These are phyloP conservation scores for Metarhizium brunneum DNA, from an alignment of 2,329 filamentous ascomycete species.

Conservation along the genomic window DNA sequence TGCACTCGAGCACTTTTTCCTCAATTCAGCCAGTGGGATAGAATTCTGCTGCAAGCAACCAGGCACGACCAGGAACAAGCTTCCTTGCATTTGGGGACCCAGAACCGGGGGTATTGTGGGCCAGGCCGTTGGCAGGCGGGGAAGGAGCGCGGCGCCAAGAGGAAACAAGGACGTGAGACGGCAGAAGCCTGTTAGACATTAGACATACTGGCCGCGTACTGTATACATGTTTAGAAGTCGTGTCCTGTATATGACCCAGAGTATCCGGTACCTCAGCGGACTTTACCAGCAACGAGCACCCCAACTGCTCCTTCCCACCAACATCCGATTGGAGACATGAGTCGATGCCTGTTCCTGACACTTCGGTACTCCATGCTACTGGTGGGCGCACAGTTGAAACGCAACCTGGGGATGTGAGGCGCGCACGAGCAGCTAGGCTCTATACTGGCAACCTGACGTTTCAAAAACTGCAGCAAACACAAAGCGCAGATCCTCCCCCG, in stretches of 20 bases:
- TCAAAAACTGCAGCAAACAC: background rate
- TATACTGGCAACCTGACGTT: background rate
- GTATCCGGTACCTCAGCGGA: too few relatives aligned
- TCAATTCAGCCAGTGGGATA: background rate
- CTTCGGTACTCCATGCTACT: background rate
- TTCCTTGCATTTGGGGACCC: background rate
- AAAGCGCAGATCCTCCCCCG: background rate
- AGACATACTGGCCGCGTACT: too few relatives aligned
- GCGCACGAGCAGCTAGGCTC: background rate
- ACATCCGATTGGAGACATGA: background rate
- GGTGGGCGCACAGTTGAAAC: background rate
- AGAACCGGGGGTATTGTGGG: background rate
- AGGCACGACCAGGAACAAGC: slow-evolving; percentile 1
- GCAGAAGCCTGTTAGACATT: background rate
- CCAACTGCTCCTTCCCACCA: too few relatives aligned
- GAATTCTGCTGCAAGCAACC: background rate
- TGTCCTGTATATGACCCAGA: too few relatives aligned
- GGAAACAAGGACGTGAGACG: background rate
- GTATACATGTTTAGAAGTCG: too few relatives aligned
- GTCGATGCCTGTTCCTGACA: background rate
- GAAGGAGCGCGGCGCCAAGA: background rate
- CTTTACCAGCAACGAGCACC: too few relatives aligned
- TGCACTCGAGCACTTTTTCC: background rate
- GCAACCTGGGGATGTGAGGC: background rate
- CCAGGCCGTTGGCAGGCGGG: background rate